phyloP scores from a whole-genome alignment of 148 eudicot genomes.

The Rhododendron griersonianum region DNA sequence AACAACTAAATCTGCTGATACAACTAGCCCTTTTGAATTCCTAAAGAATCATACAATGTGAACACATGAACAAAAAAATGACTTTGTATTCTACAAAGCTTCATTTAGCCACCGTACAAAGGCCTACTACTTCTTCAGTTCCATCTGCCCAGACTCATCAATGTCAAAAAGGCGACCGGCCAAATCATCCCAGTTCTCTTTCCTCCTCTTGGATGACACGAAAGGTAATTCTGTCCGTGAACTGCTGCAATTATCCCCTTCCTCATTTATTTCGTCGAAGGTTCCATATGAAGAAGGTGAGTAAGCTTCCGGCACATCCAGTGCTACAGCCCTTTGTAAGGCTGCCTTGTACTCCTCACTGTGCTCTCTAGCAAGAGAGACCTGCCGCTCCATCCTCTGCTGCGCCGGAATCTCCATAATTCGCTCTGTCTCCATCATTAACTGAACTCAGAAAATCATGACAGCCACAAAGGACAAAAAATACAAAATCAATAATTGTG shows the following conservation, averaged over 20 bases:
- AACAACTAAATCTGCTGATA: not conserved
- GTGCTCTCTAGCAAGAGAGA: slow-evolving; percentile 67
- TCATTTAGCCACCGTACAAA: not conserved
- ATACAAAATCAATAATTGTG: not conserved
- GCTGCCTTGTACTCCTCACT: slow-evolving; percentile 67
- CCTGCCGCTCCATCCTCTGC: slow-evolving; percentile 79
- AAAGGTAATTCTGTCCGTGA: slow-evolving; percentile 26
- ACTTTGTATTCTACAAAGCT: not conserved
- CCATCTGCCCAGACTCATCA: slow-evolving; percentile 56
- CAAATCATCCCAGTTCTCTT: slow-evolving; percentile 62
- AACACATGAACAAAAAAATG: not conserved
- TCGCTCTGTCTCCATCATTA: slow-evolving; percentile 64
- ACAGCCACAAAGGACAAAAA: not conserved
- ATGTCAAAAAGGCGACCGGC: slow-evolving; percentile 47
- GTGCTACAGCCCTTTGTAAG: slow-evolving; percentile 52
- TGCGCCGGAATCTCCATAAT: slow-evolving; percentile 61
- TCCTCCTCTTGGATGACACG: slow-evolving; percentile 31
- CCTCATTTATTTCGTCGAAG: slow-evolving; percentile 37
- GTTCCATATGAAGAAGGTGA: slow-evolving; percentile 79
- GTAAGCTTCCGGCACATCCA: slow-evolving; percentile 60
- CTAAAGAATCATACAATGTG: not conserved
- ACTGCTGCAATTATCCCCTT: slow-evolving; percentile 29
- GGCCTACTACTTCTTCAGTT: slow-evolving; percentile 22
- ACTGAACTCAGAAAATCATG: slow-evolving; percentile 25
- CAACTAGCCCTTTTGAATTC: not conserved